Evolutionary conservation across 345 rosid genomes (phyloP).

Genomic region (Trapa bicornis): DNA sequence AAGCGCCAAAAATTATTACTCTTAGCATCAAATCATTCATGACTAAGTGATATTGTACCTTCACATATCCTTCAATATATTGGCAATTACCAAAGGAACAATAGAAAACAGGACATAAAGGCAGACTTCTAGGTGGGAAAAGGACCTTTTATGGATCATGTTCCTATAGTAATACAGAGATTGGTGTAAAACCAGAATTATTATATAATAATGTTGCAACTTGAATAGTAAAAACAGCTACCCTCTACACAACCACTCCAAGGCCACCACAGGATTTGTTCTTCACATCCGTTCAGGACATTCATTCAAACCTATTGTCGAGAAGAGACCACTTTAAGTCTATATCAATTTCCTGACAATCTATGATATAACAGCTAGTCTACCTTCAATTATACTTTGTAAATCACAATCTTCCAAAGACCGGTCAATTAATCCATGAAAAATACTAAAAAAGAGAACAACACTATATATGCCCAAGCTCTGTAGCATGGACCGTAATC

Average conservation of each 20-base stretch:
- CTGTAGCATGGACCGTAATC: slow-evolving; percentile 22
- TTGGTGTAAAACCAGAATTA: not conserved
- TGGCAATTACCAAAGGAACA: slow-evolving; percentile 44
- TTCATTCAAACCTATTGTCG: slow-evolving; percentile 16
- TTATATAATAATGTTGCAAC: not conserved
- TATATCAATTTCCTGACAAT: slow-evolving; percentile 23
- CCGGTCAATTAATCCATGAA: slow-evolving; percentile 29
- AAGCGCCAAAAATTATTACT: slow-evolving; percentile 39
- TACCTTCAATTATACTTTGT: slow-evolving; percentile 10
- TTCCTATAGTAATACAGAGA: slow-evolving; percentile 23
- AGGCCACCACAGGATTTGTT: slow-evolving; percentile 27
- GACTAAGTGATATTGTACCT: slow-evolving; percentile 18
- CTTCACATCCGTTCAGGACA: slow-evolving; percentile 18
- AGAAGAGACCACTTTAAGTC: slow-evolving; percentile 14
- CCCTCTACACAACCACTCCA: slow-evolving; percentile 63
- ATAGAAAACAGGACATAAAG: slow-evolving; percentile 49
- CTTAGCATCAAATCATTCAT: slow-evolving; percentile 38
- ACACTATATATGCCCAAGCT: slow-evolving; percentile 36
- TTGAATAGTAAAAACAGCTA: slow-evolving; percentile 11
- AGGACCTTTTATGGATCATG: slow-evolving; percentile 59
- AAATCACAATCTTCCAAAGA: slow-evolving; percentile 38
- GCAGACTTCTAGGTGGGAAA: slow-evolving; percentile 57
- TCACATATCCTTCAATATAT: slow-evolving; percentile 25
- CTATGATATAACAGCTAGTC: slow-evolving; percentile 10
- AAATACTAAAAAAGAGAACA: slow-evolving; percentile 33